These are phyloP conservation scores for Aureobasidium sp. DNA, from an alignment of 2,329 filamentous ascomycete species.

Conservation along the genomic window DNA sequence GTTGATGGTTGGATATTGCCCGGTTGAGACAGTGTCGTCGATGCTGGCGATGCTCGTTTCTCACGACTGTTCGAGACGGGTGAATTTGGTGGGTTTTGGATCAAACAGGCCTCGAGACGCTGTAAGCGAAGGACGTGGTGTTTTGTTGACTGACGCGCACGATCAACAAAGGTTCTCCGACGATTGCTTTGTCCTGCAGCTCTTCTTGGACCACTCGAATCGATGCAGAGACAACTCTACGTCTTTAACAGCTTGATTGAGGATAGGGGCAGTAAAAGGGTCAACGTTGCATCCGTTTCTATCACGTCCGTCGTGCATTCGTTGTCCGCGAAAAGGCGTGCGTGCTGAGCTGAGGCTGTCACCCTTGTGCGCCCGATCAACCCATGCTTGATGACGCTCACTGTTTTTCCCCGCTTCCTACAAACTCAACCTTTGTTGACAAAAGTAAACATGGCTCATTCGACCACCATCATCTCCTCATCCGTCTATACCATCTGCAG, in stretches of 20 bases:
- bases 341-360: not conserved
- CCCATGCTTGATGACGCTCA: slow-evolving; percentile 9
- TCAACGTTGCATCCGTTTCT: slow-evolving; percentile 9
- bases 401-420: slow-evolving; percentile 11
- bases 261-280: slow-evolving; percentile 8
- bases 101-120: not conserved
- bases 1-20: not conserved
- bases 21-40: not conserved
- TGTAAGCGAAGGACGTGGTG: slow-evolving; percentile 8
- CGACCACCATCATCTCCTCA: not conserved
- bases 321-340: slow-evolving; percentile 5
- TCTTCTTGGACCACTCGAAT: not conserved
- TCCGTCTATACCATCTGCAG: not conserved
- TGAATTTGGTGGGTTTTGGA: not conserved
- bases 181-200: slow-evolving; percentile 4
- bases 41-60: not conserved
- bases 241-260: slow-evolving; percentile 6
- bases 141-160: slow-evolving; percentile 11
- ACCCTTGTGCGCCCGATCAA: slow-evolving; percentile 5
- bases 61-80: not conserved
- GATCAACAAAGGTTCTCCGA: slow-evolving; percentile 3
- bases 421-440: slow-evolving; percentile 11
- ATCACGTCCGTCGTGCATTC: slow-evolving; percentile 2
- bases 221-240: not conserved
- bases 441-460: slow-evolving; percentile 7